Conservation (phyloP, 2,329 filamentous ascomycete species). For the Sphaerulina musiva region DNA sequence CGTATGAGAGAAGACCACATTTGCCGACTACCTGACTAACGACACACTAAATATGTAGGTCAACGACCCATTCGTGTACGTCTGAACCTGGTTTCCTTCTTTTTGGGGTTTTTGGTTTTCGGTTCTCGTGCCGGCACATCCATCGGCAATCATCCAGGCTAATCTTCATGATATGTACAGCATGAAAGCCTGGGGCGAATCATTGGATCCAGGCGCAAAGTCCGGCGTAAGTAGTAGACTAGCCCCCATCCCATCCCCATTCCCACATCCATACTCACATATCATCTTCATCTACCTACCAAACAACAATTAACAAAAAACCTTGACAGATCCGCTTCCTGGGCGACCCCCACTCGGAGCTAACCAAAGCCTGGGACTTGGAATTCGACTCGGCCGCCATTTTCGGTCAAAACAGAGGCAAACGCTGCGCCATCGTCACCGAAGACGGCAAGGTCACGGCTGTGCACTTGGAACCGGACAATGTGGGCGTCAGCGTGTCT, state of each 20-base stretch:
- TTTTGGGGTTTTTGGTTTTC: neutral
- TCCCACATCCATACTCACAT: too few species aligned
- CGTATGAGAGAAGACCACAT: neutral
- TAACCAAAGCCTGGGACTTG: slow-evolving; percentile 78
- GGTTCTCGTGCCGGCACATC: neutral
- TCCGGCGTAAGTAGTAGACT: slow-evolving; percentile 56
- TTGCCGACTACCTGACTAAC: neutral
- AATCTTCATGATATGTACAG: slow-evolving; percentile 3
- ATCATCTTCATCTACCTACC: too few species aligned
- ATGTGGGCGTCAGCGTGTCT: slow-evolving; percentile 10
- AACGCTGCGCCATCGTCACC: slow-evolving; percentile 78
- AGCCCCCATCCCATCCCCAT: neutral
- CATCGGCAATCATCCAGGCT: slow-evolving; percentile 2
- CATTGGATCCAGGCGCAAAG: slow-evolving; percentile 66
- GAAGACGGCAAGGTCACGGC: slow-evolving; percentile 80
- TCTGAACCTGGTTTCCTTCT: too few species aligned
- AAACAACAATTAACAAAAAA: too few species aligned
- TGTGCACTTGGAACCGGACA: slow-evolving; percentile 75
- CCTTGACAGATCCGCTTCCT: slow-evolving; percentile 71
- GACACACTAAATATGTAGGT: slow-evolving; percentile 34
- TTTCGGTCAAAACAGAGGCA: slow-evolving; percentile 76
- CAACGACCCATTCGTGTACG: slow-evolving; percentile 88
- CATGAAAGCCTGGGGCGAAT: slow-evolving; percentile 81
- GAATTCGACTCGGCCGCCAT: slow-evolving; percentile 71
- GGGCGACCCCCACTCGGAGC: slow-evolving; percentile 69